Conservation (phyloP, 352 stramenopile species). For the Phytophthora melonis region DNA sequence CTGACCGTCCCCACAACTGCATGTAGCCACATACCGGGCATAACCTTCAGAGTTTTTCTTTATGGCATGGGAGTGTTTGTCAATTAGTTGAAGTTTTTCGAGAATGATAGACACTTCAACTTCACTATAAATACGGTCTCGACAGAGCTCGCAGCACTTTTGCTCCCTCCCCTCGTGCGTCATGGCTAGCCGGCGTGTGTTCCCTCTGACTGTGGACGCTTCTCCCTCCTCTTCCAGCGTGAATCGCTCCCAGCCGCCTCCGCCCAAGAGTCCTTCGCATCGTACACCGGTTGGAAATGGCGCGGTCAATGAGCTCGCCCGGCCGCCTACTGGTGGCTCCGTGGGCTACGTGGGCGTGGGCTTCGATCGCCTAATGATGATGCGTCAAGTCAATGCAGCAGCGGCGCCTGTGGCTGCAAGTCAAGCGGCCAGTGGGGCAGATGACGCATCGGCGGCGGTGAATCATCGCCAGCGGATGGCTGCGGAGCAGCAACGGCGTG, state of each 20-base stretch:
- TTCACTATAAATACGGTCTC: slow-evolving; percentile 17
- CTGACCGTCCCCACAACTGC: neutral
- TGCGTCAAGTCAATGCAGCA: slow-evolving; percentile 65
- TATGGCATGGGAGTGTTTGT: slow-evolving; percentile 3
- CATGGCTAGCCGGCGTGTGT: slow-evolving; percentile 48
- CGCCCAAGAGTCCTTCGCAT: slow-evolving; percentile 62
- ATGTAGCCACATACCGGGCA: too few species aligned
- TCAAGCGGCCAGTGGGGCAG: neutral
- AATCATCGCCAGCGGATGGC: slow-evolving; percentile 70
- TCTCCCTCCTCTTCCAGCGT: neutral
- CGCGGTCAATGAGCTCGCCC: slow-evolving; percentile 24
- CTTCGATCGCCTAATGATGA: slow-evolving; percentile 59
- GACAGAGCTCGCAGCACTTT: neutral
- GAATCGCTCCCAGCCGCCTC: slow-evolving; percentile 37
- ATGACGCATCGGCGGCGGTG: slow-evolving; percentile 66
- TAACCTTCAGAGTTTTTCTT: neutral
- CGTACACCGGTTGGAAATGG: slow-evolving; percentile 20
- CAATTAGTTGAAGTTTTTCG: slow-evolving; percentile 14
- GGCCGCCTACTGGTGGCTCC: slow-evolving; percentile 24
- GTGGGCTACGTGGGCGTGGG: slow-evolving; percentile 33
- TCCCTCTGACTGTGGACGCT: slow-evolving; percentile 54
- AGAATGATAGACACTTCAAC: slow-evolving; percentile 26
- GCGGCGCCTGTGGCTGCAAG: slow-evolving; percentile 7
- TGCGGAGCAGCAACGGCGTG: slow-evolving; percentile 56
- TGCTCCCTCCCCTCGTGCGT: neutral